Evolutionary conservation across 805 yeast genomes (phyloP), one percentile per base, ranked within the genome.

Genomic region (Teunomyces cretensis): DNA sequence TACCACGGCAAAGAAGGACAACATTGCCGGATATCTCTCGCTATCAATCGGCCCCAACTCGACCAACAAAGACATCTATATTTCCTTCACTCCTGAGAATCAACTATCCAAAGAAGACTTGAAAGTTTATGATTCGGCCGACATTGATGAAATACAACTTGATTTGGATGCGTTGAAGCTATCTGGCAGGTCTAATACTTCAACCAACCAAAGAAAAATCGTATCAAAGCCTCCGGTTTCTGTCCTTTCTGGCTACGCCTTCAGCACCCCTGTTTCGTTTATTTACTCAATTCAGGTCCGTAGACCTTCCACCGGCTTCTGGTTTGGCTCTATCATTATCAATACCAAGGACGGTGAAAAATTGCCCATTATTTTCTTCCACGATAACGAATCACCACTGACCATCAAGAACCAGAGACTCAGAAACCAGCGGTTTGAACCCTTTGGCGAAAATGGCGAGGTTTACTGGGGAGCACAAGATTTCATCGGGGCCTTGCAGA

Each of bases 391-490:
- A 54, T 80, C 85, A 28, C 84, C 88, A 6, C 85, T 92, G 33
- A 88, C 96, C 0, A 68, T 76, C 41, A 65, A 76, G 48, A 84
- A 79, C 50, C 85, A 82, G 50, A 76, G 78, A 41, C 60, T 78
- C 43, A 76, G 83, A 43, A 80, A 79, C 53, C 79, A 80, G 55
- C 69, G 77, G 11, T 89, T 91, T 61, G 87, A 86, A 47, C 90
- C 96, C 0, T 91, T 89, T 61, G 78, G 79, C 12, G 75, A 73
- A 5, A 61, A 64, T 26, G 75, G 75, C 30, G 63, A 68, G 1
- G 61, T 88, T 32, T 86, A 83, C 53, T 94, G 98, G 97, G 99
- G 99, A 15, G 99, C 97, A 1, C 79, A 77, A 35, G 86, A 87
- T 53, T 84, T 94, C 47, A 64, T 88, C 47, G 69, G 73, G 37